phyloP scores from a whole-genome alignment of 73 alveolate species.

The Symbiodinium pilosum region DNA sequence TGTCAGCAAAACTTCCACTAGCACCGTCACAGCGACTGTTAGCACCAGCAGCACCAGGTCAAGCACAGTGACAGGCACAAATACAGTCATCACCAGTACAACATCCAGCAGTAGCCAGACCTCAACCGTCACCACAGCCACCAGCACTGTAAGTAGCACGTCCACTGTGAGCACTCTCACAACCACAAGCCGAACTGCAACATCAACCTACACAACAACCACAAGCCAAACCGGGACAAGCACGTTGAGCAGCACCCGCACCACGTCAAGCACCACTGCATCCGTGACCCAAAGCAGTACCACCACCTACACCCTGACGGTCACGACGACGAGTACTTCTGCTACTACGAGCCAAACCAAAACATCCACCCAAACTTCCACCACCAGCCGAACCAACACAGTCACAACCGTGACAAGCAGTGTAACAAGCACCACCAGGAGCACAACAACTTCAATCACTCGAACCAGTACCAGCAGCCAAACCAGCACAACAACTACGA shows the following conservation, averaged over 20 bases:
- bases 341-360: not conserved
- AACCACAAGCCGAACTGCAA: not conserved
- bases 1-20: not conserved
- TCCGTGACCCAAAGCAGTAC: not conserved
- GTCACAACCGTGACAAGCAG: not conserved
- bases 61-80: not conserved
- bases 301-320: not conserved
- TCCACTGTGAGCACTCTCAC: not conserved
- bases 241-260: conserved; percentile 12
- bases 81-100: not conserved
- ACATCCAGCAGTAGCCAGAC: not conserved
- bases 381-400: conserved; percentile 18
- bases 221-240: not conserved
- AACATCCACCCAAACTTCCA: not conserved
- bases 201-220: not conserved
- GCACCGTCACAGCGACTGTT: conserved; percentile 22
- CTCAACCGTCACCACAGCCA: not conserved
- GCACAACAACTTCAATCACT: not conserved
- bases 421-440: no score
- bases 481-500: not conserved
- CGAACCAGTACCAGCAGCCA: not conserved
- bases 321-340: not conserved
- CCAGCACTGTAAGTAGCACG: not conserved
- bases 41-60: not conserved
- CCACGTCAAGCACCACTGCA: not conserved